Percentiles rank a stretch among this genome's conserved stretches.
phyloP scores from a whole-genome alignment of 2,329 filamentous ascomycete genomes.

The Epichloe baconii region DNA sequence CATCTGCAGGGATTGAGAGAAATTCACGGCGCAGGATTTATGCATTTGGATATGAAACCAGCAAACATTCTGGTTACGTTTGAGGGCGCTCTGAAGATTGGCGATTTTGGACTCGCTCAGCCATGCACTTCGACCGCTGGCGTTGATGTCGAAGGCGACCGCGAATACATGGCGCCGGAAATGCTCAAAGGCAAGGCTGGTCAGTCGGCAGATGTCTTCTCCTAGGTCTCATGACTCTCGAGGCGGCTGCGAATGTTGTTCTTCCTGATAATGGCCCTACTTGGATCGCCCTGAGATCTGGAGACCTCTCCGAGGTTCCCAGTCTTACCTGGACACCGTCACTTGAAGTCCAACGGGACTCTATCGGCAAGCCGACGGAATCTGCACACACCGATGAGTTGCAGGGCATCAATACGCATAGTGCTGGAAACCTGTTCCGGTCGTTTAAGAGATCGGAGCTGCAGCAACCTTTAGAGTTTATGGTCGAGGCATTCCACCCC shows the following conservation, averaged over 20 bases:
- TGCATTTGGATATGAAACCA: conserved; percentile 75
- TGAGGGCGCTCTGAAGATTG: conserved; percentile 72
- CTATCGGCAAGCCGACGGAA: conserved; percentile 35
- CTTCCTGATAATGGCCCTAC: conserved; percentile 85
- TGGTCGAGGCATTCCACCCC: conserved; percentile 61
- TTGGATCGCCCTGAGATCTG: conserved; percentile 81
- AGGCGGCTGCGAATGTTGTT: conserved; percentile 86
- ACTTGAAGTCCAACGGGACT: conserved; percentile 59
- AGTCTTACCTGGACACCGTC: conserved; percentile 72
- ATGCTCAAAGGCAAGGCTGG: conserved; percentile 77
- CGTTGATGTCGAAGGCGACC: conserved; percentile 85
- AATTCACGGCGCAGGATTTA: conserved; percentile 78
- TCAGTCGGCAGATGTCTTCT: conserved; percentile 87
- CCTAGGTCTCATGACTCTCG: conserved; percentile 89
- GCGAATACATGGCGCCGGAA: conserved; percentile 91
- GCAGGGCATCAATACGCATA: conserved; percentile 18
- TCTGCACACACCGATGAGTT: conserved; percentile 23
- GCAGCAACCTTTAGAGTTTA: conserved; percentile 65
- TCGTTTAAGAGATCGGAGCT: conserved; percentile 36
- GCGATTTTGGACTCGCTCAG: conserved; percentile 74
- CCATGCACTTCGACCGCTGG: conserved; percentile 61
- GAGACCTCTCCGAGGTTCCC: conserved; percentile 79
- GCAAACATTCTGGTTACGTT: conserved; percentile 75
- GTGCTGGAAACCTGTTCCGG: conserved; percentile 28
- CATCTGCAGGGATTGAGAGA: conserved; percentile 62